Base-by-base conservation (phyloP, 768 basidiomycete genomes). In the Daedaleopsis nitida region DNA sequence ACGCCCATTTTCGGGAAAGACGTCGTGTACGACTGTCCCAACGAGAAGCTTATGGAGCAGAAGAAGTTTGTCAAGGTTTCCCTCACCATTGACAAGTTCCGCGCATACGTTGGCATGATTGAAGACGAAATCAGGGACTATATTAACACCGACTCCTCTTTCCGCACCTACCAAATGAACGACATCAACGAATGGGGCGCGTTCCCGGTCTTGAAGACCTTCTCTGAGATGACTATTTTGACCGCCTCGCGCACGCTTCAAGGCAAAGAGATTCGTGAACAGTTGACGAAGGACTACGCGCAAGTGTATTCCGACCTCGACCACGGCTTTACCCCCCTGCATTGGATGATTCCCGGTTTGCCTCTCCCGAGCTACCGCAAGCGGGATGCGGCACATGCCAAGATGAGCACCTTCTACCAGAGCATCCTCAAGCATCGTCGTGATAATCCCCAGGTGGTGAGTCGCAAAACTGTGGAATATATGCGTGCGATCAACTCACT, bases 1-100 rank as follows among this genome's bases (percentile, higher is more conserved):
- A 96, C 91, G 0, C 96, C 96, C 5, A 88, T 98, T 13, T 99
- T 99, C 69, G 97, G 97, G 48, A 94, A 94, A 70, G 96, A 93
- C 50, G 97, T 99, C 49, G 96, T 98, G 12, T 99, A 98, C 73
- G 97, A 98, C 68, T 87, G 92, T 53, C 96, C 97, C 35, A 98
- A 98, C 74, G 92, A 96, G 50, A 77, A 91, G 48, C 88, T 99
- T 75, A 98, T 99, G 96, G 95, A 99, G 69, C 97, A 99, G 74
- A 99, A 99, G 82, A 91, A 90, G 72, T 98, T 98, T 70, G 89
- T 98, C 75, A 99, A 99, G 78, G 87, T 94, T 63, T 96, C 97
- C 23, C 85, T 99, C 21, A 92, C 94, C 12, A 86, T 85, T 13
- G 96, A 98, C 27, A 96, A 96, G 75, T 86, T 99, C 74, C 85